Conservation (phyloP, 139 green algal genomes). For the Chlorella sp. region DNA sequence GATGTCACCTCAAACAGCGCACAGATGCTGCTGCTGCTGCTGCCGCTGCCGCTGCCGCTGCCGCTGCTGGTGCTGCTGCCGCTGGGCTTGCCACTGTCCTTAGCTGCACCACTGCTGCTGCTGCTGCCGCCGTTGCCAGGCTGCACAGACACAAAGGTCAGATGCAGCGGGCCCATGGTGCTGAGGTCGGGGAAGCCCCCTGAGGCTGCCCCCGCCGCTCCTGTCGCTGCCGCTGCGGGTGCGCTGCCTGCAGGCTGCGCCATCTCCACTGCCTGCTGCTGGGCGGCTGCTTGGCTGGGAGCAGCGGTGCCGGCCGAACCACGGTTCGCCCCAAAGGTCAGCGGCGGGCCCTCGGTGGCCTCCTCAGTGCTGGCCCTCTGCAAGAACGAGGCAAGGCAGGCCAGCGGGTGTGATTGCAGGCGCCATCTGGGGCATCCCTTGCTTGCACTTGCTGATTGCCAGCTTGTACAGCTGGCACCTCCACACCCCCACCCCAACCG, state of each 20-base stretch:
- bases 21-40: background rate
- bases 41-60: too few species aligned
- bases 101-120: background rate
- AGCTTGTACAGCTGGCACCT: too few species aligned
- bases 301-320: background rate
- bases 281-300: background rate
- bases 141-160: background rate
- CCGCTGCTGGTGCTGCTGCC: background rate
- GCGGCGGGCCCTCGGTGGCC: too few species aligned
- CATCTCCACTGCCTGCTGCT: background rate
- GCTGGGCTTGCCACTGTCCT: background rate
- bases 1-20: constrained; percentile 46
- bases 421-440: too few species aligned
- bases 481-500: too few species aligned
- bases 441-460: too few species aligned
- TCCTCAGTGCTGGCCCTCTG: too few species aligned
- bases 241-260: background rate
- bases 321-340: background rate
- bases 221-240: too few species aligned
- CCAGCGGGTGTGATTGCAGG: too few species aligned
- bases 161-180: constrained; percentile 41
- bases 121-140: too few species aligned
- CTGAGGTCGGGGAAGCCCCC: constrained; percentile 18
- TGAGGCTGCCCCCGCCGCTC: too few species aligned
- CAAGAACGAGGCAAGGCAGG: too few species aligned